Evolutionary conservation across 2,329 filamentous ascomycete species (phyloP), one percentile per base, ranked within the genome.

Genomic region (Cordyceps cicadae): DNA sequence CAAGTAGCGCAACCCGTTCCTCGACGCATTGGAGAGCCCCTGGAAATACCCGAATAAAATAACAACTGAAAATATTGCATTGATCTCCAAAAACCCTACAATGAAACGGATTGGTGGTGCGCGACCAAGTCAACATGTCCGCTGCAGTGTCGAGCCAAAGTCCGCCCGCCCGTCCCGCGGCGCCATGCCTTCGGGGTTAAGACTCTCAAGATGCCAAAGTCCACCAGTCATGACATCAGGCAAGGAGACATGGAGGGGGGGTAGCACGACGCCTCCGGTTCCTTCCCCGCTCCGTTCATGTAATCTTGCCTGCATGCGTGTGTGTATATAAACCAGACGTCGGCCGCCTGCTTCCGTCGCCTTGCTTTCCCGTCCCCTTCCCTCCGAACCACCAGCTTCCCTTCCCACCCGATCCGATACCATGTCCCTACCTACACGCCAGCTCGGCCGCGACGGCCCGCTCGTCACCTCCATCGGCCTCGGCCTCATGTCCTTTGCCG

Each of bases 391-490:
- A 5, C 19, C 17, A 46, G n/a, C 12, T 29, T 15, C 9, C 12
- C 5, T 14, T 4, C 12, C 34, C 9, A 5, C 12, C 6, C 9
- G 8, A 37, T 3, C 9, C 2, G 11, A 37, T 9, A 63, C 3
- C 17, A 62, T 62, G 59, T 49, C 61, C 26, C 26, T 62, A 3
- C 54, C 62, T 15, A 62, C 62, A 11, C 46, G 63, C 34, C 49
- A 52, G 9, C 63, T 81, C 17, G 79, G 79, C 61, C 73, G 72
- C 63, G 70, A 79, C 64, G 79, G 79, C 49, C 77, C 79, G 5
- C 62, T 74, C 43, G 75, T 81, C 49, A 74, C 73, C 6, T 70
- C 70, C n/a, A 64, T 81, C 6, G 79, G 79, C 29, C 74, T 78
- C 45, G 79, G 79, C 52, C 67, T 74, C n/a, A 81, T 81, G 78